Percentiles rank a stretch among this genome's conserved stretches.
phyloP scores from a whole-genome alignment of 305 asterid species.

The Nicotiana rustica region DNA sequence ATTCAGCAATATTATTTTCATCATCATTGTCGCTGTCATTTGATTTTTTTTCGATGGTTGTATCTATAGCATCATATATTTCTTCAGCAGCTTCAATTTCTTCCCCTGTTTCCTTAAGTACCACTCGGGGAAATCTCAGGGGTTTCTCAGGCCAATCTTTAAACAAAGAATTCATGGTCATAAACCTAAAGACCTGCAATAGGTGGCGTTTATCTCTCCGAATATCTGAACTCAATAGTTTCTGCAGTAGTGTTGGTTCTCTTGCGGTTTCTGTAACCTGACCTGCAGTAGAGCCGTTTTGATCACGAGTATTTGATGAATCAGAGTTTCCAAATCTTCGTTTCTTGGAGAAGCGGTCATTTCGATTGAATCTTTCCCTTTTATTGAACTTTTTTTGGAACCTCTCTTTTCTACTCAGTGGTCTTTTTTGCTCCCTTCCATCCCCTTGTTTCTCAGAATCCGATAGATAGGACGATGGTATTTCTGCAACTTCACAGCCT shows the following conservation, averaged over 20 bases:
- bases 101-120: constrained; percentile 55
- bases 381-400: constrained; percentile 65
- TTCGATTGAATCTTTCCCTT: constrained; percentile 61
- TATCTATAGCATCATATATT: constrained; percentile 20
- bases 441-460: constrained; percentile 65
- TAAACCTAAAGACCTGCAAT: constrained; percentile 83
- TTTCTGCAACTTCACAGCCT: constrained; percentile 95
- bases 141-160: constrained; percentile 54
- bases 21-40: constrained; percentile 6
- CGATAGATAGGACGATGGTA: constrained; percentile 77
- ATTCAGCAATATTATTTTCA: constrained; percentile 2
- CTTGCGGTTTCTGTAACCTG: constrained; percentile 35
- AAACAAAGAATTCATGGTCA: constrained; percentile 80
- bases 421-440: constrained; percentile 47
- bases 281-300: constrained; percentile 42
- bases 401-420: constrained; percentile 55
- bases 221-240: constrained; percentile 72
- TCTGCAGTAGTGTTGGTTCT: constrained; percentile 78
- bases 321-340: constrained; percentile 44
- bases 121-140: constrained; percentile 64
- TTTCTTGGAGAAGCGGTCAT: constrained; percentile 54
- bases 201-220: constrained; percentile 71
- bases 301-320: constrained; percentile 45
- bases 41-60: constrained; percentile 11
- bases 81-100: constrained; percentile 44